A percentile compares a stretch with the other conserved stretches of the same genome.
Evolutionary conservation across 495 filamentous ascomycete species (phyloP).

Genomic region (Tuber magnatum): DNA sequence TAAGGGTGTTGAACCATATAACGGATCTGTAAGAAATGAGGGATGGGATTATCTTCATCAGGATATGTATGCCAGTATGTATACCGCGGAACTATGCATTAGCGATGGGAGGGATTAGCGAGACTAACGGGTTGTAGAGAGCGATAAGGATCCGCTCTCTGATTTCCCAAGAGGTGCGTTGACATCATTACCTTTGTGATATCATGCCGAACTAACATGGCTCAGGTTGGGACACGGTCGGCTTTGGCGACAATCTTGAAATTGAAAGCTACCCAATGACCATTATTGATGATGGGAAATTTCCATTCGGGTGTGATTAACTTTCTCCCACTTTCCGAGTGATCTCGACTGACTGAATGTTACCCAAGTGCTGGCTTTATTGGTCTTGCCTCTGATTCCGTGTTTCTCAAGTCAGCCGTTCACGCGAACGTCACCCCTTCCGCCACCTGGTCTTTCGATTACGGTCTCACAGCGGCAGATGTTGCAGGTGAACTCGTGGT

Average conservation of each 20-base stretch:
- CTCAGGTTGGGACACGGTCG: slow-evolving; percentile 33
- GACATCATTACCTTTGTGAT: background rate
- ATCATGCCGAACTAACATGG: slow-evolving; percentile 4
- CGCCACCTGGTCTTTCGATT: slow-evolving; percentile 33
- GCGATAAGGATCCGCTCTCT: slow-evolving; percentile 21
- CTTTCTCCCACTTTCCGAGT: background rate
- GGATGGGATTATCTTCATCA: slow-evolving; percentile 37
- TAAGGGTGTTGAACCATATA: slow-evolving; percentile 15
- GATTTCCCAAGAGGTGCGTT: slow-evolving; percentile 16
- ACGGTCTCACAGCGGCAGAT: slow-evolving; percentile 13
- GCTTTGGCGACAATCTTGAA: slow-evolving; percentile 8
- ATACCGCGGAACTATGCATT: background rate
- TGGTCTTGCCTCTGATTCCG: slow-evolving; percentile 31
- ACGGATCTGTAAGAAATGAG: slow-evolving; percentile 27
- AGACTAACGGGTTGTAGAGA: slow-evolving; percentile 8
- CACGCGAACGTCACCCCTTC: slow-evolving; percentile 17
- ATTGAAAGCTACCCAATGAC: slow-evolving; percentile 26
- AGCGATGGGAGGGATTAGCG: background rate
- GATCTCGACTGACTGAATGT: slow-evolving; percentile 5
- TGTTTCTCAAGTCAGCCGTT: slow-evolving; percentile 29
- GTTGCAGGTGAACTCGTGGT: slow-evolving; percentile 29
- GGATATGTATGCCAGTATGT: slow-evolving; percentile 23
- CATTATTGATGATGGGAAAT: slow-evolving; percentile 19
- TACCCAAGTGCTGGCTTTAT: slow-evolving; percentile 29
- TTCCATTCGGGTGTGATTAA: slow-evolving; percentile 35